phyloP scores from a whole-genome alignment of 2,329 filamentous ascomycete species.

The Aplosporella prunicola region DNA sequence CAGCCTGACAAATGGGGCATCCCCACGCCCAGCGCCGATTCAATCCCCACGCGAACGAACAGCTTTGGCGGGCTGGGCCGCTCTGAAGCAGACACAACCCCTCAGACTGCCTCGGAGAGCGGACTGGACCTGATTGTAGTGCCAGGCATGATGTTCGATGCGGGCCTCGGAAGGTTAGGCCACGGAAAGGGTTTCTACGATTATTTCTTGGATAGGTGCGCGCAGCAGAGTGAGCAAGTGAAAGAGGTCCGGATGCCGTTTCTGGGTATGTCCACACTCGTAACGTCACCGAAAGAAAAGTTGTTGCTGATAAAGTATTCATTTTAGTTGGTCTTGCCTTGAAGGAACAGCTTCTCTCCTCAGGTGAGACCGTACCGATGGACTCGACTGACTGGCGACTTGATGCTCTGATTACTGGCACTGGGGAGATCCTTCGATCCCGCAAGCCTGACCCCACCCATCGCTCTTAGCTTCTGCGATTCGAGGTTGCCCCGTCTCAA shows the following conservation, averaged over 20 bases:
- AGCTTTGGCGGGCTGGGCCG: slow-evolving; percentile 58
- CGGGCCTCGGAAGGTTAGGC: slow-evolving; percentile 63
- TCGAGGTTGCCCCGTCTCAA: slow-evolving; percentile 4
- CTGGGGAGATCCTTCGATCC: slow-evolving; percentile 44
- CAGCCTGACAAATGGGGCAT: slow-evolving; percentile 85
- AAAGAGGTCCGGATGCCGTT: slow-evolving; percentile 41
- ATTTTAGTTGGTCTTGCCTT: slow-evolving; percentile 66
- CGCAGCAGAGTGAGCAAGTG: slow-evolving; percentile 30
- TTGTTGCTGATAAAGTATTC: slow-evolving; percentile 4
- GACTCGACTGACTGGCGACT: slow-evolving; percentile 68
- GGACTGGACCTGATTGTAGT: slow-evolving; percentile 79
- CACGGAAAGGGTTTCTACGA: slow-evolving; percentile 98
- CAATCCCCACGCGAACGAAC: slow-evolving; percentile 58
- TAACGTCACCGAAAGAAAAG: background rate
- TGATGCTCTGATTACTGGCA: slow-evolving; percentile 65
- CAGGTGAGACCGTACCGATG: slow-evolving; percentile 59
- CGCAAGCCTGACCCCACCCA: background rate
- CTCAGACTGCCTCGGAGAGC: slow-evolving; percentile 14
- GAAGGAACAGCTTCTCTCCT: slow-evolving; percentile 69
- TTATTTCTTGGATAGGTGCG: slow-evolving; percentile 74
- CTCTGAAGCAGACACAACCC: slow-evolving; percentile 27
- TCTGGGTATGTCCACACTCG: slow-evolving; percentile 39
- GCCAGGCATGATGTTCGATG: slow-evolving; percentile 88
- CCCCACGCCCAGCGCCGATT: slow-evolving; percentile 64
- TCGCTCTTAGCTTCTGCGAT: slow-evolving; percentile 3